Evolutionary conservation across 768 basidiomycete genomes (phyloP).

Genomic region (Trametes cubensis): DNA sequence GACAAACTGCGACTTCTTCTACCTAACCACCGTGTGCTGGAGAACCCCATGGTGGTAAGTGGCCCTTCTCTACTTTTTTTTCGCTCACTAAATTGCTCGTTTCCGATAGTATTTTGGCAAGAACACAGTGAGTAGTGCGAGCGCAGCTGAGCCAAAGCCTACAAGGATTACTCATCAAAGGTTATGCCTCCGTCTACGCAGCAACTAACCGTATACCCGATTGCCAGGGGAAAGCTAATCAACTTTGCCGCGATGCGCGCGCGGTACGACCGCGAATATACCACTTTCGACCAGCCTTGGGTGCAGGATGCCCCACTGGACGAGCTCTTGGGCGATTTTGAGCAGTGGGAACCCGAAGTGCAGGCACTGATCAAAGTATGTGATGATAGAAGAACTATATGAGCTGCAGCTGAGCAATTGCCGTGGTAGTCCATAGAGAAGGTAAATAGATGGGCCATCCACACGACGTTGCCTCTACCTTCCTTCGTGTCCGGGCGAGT

Average conservation of each 20-base stretch:
- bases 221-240: slow-evolving; percentile 57
- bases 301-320: slow-evolving; percentile 45
- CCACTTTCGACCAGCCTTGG: slow-evolving; percentile 55
- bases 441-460: slow-evolving; percentile 61
- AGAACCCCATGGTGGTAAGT: slow-evolving; percentile 29
- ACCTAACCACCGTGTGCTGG: slow-evolving; percentile 28
- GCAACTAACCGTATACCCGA: slow-evolving; percentile 66
- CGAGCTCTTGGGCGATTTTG: slow-evolving; percentile 50
- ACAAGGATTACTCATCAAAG: slow-evolving; percentile 42
- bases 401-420: background rate
- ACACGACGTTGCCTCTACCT: slow-evolving; percentile 54
- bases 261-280: slow-evolving; percentile 53
- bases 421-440: slow-evolving; percentile 50
- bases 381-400: background rate
- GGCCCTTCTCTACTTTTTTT: background rate
- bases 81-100: background rate
- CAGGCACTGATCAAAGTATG: slow-evolving; percentile 56
- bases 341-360: slow-evolving; percentile 62
- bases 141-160: too few species aligned
- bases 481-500: slow-evolving; percentile 57
- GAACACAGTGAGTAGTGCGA: slow-evolving; percentile 26
- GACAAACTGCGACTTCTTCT: slow-evolving; percentile 26
- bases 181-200: slow-evolving; percentile 28
- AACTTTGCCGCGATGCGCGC: slow-evolving; percentile 65
- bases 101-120: slow-evolving; percentile 55